Evolutionary conservation across 176 grass and related monocot genomes (phyloP).

Genomic region (Ensete ventricosum): DNA sequence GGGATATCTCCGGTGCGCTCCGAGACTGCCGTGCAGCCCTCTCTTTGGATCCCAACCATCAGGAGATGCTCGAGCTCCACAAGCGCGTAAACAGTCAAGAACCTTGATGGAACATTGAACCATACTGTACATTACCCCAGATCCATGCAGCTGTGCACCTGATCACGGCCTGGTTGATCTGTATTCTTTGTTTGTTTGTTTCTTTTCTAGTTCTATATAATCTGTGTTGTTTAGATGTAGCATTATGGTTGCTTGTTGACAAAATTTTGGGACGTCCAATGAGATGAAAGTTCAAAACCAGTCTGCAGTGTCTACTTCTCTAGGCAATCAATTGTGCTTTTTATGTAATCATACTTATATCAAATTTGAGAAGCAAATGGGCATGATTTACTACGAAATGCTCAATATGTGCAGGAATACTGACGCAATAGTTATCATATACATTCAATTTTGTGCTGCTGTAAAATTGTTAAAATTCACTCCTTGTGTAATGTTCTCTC

Average conservation of each 20-base stretch:
- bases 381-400: no score
- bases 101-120: slow-evolving; percentile 18
- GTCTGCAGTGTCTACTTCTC: neutral
- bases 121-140: slow-evolving; percentile 6
- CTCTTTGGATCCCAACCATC: slow-evolving; percentile 74
- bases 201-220: neutral
- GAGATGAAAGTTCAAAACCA: neutral
- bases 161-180: neutral
- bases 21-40: slow-evolving; percentile 75
- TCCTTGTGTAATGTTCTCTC: no score
- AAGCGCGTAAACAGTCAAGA: slow-evolving; percentile 86
- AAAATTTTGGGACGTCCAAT: neutral
- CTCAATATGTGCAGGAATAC: no score
- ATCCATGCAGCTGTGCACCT: slow-evolving; percentile 5
- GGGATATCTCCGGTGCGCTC: slow-evolving; percentile 55
- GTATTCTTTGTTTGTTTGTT: neutral
- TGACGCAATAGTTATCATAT: no score
- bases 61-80: slow-evolving; percentile 91
- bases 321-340: no score
- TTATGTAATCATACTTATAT: no score
- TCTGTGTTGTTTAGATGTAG: neutral
- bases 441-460: no score
- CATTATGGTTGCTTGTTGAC: neutral
- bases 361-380: no score
- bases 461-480: no score